Evolutionary conservation across 2,329 filamentous ascomycete genomes (phyloP), one percentile per base, ranked within the genome.

Genomic region (Cercospora canescens): DNA sequence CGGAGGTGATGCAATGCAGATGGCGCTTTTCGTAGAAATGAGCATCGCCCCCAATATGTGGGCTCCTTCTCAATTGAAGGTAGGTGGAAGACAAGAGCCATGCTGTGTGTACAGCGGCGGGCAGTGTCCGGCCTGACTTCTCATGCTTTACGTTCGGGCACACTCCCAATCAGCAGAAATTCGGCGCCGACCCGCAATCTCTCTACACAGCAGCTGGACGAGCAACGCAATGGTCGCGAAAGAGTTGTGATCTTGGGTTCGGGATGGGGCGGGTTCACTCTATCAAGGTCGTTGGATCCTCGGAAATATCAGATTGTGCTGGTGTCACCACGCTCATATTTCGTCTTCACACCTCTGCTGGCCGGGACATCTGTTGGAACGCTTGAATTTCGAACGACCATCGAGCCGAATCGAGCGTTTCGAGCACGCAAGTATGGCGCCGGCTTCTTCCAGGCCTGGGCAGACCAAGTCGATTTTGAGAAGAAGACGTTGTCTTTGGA

Each of bases 261-360:
- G 4, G 81, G 81, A 18, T 84, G 82, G 80, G 80, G 78, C 64
- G 87, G 93, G 26, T 97, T 94, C 75, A 90, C 88, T 14, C 83
- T 96, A 41, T 91, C 92, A 6, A 86, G 91, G 24, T 86, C 86
- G 6, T 85, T 97, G 35, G 89, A 92, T 55, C 83, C 88, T 1
- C 85, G 84, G 16, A 90, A 89, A 71, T 92, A 88, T 72, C 87
- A 91, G 70, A 87, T 90, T 9, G 84, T 95, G 16, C 85, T 97
- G 72, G 87, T 97, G 65, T 96, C 92, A 1, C 93, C 93, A 8
- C 88, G 93, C 11, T 93, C 92, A 0, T 95, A 97, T 79, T 96
- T 96, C 73, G 92, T 94, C 76, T 96, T 96, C 78, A 97, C 82
- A 0, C 93, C 93, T 2, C 85, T 97, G 1, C 87, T 97, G 1